These are phyloP conservation scores for Jackrogersella multiformis DNA, from an alignment of 495 filamentous ascomycete genomes.

Conservation along the genomic window DNA sequence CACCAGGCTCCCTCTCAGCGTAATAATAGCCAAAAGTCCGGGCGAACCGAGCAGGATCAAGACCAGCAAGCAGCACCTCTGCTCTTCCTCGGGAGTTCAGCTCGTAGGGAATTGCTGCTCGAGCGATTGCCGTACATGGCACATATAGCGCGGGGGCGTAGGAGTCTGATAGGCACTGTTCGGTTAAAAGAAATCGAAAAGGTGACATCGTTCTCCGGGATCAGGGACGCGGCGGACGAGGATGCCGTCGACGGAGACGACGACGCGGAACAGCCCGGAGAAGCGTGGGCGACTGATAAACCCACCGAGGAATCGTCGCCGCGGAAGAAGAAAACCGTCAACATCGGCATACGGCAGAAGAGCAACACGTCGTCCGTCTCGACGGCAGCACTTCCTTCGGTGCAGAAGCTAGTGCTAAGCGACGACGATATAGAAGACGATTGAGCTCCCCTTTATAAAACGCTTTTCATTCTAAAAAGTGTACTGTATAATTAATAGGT, in stretches of 20 bases:
- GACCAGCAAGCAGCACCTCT: conserved; percentile 45
- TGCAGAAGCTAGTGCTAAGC: conserved; percentile 77
- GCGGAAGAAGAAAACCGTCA: conserved; percentile 49
- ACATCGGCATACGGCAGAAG: conserved; percentile 43
- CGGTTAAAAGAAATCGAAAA: conserved; percentile 66
- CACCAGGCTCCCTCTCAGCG: conserved; percentile 32
- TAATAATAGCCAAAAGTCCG: conserved; percentile 22
- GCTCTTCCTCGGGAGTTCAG: conserved; percentile 65
- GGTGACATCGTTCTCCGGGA: conserved; percentile 72
- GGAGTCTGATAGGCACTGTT: conserved; percentile 36
- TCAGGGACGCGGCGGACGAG: conserved; percentile 55
- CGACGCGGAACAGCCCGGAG: conserved; percentile 51
- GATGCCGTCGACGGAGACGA: conserved; percentile 59
- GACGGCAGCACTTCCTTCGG: conserved; percentile 52
- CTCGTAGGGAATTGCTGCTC: conserved; percentile 77
- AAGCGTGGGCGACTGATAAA: conserved; percentile 68
- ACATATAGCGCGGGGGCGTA: conserved; percentile 62
- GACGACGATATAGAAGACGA: conserved; percentile 98
- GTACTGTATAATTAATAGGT: not conserved
- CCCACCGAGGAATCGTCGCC: conserved; percentile 57
- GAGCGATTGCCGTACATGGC: conserved; percentile 87
- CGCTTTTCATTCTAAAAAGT: not conserved
- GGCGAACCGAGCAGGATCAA: conserved; percentile 22
- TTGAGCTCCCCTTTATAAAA: conserved; percentile 24
- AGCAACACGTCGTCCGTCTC: conserved; percentile 26